phyloP scores from a whole-genome alignment of 495 filamentous ascomycete genomes.

The Aspergillus baeticus region DNA sequence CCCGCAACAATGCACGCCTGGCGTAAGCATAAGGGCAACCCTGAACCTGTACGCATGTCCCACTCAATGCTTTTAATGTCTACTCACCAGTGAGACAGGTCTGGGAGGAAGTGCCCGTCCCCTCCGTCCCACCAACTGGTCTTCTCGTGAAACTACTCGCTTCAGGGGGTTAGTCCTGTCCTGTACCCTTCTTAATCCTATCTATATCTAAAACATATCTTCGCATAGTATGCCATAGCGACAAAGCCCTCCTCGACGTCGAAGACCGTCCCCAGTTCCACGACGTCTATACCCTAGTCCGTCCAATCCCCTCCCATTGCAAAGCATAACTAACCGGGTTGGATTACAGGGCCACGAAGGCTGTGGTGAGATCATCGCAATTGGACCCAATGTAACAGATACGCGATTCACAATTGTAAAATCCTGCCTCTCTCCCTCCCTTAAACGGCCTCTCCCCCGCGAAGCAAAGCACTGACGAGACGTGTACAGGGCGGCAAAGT shows the following conservation, averaged over 20 bases:
- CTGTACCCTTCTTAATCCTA: too few relatives aligned
- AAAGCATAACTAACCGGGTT: background rate
- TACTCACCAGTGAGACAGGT: slow-evolving; percentile 1
- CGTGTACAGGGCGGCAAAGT: slow-evolving; percentile 20
- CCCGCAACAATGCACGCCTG: slow-evolving; percentile 22
- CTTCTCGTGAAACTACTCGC: slow-evolving; percentile 21
- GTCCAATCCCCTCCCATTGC: background rate
- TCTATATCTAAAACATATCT: background rate
- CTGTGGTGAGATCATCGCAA: slow-evolving; percentile 23
- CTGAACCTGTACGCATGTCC: slow-evolving; percentile 8
- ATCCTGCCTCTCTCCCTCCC: background rate
- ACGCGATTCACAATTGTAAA: slow-evolving; percentile 12
- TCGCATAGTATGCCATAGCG: slow-evolving; percentile 26
- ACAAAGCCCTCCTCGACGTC: slow-evolving; percentile 21
- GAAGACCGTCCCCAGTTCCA: slow-evolving; percentile 24
- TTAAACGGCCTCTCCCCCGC: too few relatives aligned
- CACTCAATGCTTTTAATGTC: background rate
- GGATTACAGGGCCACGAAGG: slow-evolving; percentile 23
- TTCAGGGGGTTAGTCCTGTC: slow-evolving; percentile 19
- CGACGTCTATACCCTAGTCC: slow-evolving; percentile 25
- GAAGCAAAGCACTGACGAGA: too few relatives aligned
- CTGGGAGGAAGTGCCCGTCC: slow-evolving; percentile 20
- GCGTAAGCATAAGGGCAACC: slow-evolving; percentile 25
- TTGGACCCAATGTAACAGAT: slow-evolving; percentile 16
- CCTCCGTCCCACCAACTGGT: slow-evolving; percentile 9